A percentile compares a stretch with the other conserved stretches of the same genome.
Evolutionary conservation across 768 basidiomycete genomes (phyloP).

Genomic region (Cantharellus anzutake): DNA sequence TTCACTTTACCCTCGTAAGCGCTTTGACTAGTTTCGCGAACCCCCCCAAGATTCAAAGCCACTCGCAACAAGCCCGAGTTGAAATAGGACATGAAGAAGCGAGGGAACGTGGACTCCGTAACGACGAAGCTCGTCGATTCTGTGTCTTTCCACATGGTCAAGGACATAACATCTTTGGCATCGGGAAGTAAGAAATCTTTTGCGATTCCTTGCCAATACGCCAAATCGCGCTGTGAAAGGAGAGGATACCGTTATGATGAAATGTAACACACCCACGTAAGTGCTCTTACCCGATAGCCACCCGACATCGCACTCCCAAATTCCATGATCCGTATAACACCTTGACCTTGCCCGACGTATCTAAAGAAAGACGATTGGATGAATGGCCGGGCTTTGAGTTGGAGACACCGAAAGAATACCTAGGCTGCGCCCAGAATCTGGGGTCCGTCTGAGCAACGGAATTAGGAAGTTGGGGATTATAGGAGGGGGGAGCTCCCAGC

Average conservation of each 20-base stretch:
- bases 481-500: too few species aligned
- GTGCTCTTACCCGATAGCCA: conserved; percentile 29
- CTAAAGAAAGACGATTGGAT: not conserved
- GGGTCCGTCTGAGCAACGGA: too few species aligned
- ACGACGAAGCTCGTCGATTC: conserved; percentile 82
- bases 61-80: conserved; percentile 75
- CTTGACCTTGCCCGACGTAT: conserved; percentile 29
- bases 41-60: conserved; percentile 60
- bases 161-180: conserved; percentile 43
- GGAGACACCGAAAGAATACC: too few species aligned
- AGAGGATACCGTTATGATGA: not conserved
- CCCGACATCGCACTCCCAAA: conserved; percentile 47
- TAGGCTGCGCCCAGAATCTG: too few species aligned
- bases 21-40: conserved; percentile 33
- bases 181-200: conserved; percentile 45
- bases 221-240: conserved; percentile 6
- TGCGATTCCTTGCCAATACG: conserved; percentile 46
- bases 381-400: too few species aligned
- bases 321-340: conserved; percentile 41
- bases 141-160: conserved; percentile 80
- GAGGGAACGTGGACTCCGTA: conserved; percentile 56
- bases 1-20: conserved; percentile 39
- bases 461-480: too few species aligned
- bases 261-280: too few species aligned
- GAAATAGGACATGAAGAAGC: conserved; percentile 69